Base-by-base conservation (phyloP, 305 asterid species). In the Fraxinus ornus region DNA sequence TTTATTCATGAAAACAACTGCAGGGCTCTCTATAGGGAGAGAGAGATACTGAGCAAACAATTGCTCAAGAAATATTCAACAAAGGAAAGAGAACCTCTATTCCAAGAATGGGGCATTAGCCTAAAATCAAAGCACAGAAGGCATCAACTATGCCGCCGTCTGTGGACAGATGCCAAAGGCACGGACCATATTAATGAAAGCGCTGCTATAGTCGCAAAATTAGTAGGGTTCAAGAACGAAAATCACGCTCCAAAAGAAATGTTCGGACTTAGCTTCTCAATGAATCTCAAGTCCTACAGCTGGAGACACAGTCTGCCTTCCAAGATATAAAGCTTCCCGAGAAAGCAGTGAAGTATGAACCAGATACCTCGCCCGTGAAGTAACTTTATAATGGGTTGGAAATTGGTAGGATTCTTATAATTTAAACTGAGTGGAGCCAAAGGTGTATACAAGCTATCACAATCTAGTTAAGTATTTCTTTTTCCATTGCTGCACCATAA, bases 201-300 rank as follows among this genome's bases (percentile, higher is more conserved):
- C 32, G 97, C 98, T 15, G 80, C 87, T 36, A 83, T 97, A 15
- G 91, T 97, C 15, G 95, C 97, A 22, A 93, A 92, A 74, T 83
- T 94, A 73, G 93, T 90, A 9, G 99, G 97, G 47, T 82, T 94
- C 22, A 88, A 79, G 78, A 93, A 88, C 41, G 86, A 88, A 33
- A 90, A 88, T 39, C 85, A 85, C 64, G 91, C 91, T 5, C 91
- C 93, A 8, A 91, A 91, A 60, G 97, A 91, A 80, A 91, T 92
- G 91, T 93, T 94, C 74, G 98, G 97, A 76, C 97, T 96, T 35
- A 96, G 87, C 91, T 88, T 94, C 88, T 80, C 90, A 2, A 73
- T 78, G 33, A 89, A 78, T 44, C n/a, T 86, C 75, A 90, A 86
- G 84, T 78, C 94, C 68, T 89, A 81, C 88, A 88, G 89, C 89